Conservation (phyloP, 306 rosid genomes). For the Mimosa bimucronata region DNA sequence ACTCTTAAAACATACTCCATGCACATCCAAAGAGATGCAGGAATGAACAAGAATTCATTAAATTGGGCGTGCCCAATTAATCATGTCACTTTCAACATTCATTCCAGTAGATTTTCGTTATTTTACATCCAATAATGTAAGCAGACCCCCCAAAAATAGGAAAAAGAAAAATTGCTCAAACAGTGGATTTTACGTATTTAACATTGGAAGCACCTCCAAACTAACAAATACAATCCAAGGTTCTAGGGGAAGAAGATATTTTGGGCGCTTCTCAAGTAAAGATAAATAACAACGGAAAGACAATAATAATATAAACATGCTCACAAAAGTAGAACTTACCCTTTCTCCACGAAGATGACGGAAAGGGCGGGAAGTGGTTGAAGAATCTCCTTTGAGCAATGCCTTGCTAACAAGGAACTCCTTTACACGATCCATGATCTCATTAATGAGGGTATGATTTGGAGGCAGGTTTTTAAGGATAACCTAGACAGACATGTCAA, state of each 20-base stretch:
- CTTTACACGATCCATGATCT: constrained; percentile 78
- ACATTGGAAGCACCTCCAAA: constrained; percentile 32
- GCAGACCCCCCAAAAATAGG: too few species aligned
- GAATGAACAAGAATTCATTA: background rate
- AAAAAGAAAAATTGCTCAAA: background rate
- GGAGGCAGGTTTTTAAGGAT: constrained; percentile 90
- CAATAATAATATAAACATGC: constrained; percentile 17
- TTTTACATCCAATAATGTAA: background rate
- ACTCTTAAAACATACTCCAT: background rate
- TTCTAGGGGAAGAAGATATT: constrained; percentile 10
- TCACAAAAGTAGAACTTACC: constrained; percentile 51
- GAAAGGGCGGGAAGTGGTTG: constrained; percentile 55
- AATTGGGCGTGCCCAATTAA: too few species aligned
- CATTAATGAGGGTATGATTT: constrained; percentile 75
- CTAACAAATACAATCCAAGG: constrained; percentile 22
- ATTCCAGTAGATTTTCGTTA: background rate
- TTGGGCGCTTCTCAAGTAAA: background rate
- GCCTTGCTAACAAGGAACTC: constrained; percentile 85
- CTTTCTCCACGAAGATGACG: constrained; percentile 74
- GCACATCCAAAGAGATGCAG: background rate
- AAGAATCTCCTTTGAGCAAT: constrained; percentile 79
- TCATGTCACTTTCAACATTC: background rate
- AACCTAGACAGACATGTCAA: constrained; percentile 58
- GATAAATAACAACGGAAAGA: background rate
- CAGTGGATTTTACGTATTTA: background rate